Evolutionary conservation across 176 grass and related monocot genomes (phyloP).

Genomic region (Sorghum bicolor): DNA sequence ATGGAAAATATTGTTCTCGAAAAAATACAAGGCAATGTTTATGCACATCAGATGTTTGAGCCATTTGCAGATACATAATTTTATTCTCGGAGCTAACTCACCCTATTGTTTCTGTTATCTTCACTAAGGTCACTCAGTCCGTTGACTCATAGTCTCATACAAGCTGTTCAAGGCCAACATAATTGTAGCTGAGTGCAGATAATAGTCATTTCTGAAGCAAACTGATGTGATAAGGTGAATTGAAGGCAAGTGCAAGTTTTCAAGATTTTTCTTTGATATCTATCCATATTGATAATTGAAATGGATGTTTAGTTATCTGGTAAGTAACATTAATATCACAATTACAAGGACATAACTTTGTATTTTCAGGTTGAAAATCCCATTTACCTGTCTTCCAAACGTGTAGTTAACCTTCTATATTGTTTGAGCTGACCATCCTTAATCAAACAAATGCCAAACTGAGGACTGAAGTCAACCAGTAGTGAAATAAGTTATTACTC

Average conservation of each 20-base stretch:
- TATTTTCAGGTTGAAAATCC: constrained; percentile 12
- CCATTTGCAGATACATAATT: neutral
- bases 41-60: neutral
- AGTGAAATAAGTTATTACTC: constrained; percentile 4
- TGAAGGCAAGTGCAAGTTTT: constrained; percentile 1
- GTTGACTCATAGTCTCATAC: neutral
- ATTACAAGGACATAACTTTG: constrained; percentile 9
- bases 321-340: neutral
- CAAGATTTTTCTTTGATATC: neutral
- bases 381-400: constrained; percentile 1
- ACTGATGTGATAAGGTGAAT: constrained; percentile 9
- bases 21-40: neutral
- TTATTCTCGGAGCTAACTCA: neutral
- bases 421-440: constrained; percentile 11
- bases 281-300: constrained; percentile 4
- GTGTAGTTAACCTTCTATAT: neutral
- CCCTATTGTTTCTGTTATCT: neutral
- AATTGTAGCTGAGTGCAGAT: neutral
- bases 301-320: neutral
- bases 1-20: neutral
- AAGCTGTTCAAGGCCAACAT: constrained; percentile 5
- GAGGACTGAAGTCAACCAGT: neutral
- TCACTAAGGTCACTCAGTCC: neutral
- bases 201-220: constrained; percentile 4
- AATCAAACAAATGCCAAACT: constrained; percentile 4